Conservation (phyloP, 2,329 filamentous ascomycete species). For the Calonectria hawksworthii region DNA sequence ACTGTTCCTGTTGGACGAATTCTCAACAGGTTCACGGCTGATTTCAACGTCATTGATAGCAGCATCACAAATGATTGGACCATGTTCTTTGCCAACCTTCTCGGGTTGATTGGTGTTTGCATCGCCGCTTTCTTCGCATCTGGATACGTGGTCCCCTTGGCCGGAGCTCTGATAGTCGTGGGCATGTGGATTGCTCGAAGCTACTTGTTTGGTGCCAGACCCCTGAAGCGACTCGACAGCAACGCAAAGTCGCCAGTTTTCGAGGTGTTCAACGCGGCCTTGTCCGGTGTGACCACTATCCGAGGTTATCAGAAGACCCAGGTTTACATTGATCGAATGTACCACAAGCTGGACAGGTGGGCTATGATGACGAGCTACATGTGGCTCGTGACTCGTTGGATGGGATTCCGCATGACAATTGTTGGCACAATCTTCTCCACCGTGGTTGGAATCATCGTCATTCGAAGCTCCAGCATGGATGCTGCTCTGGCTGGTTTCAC, state of each 20-base stretch:
- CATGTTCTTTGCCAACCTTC: conserved; percentile 70
- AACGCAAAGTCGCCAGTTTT: conserved; percentile 84
- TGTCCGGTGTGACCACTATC: conserved; percentile 81
- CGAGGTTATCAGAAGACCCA: conserved; percentile 79
- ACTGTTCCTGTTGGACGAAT: conserved; percentile 83
- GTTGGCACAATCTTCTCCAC: conserved; percentile 79
- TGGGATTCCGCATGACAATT: conserved; percentile 79
- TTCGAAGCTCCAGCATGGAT: conserved; percentile 72
- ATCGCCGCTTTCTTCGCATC: conserved; percentile 78
- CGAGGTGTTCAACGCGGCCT: conserved; percentile 81
- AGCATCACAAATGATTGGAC: conserved; percentile 74
- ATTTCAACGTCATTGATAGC: conserved; percentile 82
- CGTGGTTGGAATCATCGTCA: conserved; percentile 74
- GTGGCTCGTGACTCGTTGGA: conserved; percentile 83
- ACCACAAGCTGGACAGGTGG: conserved; percentile 77
- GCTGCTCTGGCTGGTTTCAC: conserved; percentile 82
- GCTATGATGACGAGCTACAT: conserved; percentile 75
- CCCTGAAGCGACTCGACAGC: conserved; percentile 83
- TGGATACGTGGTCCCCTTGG: conserved; percentile 73
- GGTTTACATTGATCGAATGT: conserved; percentile 79
- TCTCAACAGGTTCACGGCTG: conserved; percentile 82
- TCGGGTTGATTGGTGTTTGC: conserved; percentile 76
- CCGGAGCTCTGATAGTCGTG: conserved; percentile 68
- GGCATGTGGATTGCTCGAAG: conserved; percentile 70
- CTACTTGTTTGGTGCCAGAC: conserved; percentile 80